These are phyloP conservation scores for Calonectria pteridis DNA, from an alignment of 2,329 filamentous ascomycete species.

Conservation along the genomic window DNA sequence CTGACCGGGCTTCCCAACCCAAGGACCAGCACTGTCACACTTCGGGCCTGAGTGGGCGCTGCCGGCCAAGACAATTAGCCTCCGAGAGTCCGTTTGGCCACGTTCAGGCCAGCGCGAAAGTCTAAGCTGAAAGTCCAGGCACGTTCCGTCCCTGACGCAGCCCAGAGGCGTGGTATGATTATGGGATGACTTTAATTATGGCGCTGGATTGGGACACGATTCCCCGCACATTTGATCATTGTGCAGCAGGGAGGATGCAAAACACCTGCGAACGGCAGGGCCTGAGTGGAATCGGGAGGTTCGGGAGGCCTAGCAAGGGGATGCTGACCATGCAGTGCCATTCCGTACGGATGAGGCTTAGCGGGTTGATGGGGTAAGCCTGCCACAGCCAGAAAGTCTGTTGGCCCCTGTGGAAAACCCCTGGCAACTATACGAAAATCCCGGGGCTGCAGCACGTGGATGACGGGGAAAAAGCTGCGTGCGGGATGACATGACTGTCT, in stretches of 20 bases:
- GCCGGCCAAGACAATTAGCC: background rate
- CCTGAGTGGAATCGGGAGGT: background rate
- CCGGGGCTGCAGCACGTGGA: background rate
- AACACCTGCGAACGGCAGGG: slow-evolving; percentile 1
- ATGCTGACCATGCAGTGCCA: slow-evolving; percentile 5
- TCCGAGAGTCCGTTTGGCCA: background rate
- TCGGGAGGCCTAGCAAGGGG: slow-evolving; percentile 6
- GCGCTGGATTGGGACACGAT: background rate
- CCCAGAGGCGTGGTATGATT: slow-evolving; percentile 4
- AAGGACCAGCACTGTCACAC: background rate
- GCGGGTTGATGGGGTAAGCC: background rate
- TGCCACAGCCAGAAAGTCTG: background rate
- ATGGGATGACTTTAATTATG: slow-evolving; percentile 14
- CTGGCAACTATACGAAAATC: slow-evolving; percentile 1
- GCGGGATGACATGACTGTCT: background rate
- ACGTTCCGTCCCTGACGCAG: background rate
- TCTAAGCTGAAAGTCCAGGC: background rate
- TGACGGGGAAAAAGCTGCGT: background rate
- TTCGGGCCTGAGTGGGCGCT: background rate
- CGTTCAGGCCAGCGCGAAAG: background rate
- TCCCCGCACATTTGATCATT: slow-evolving; percentile 1
- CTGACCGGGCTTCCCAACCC: background rate
- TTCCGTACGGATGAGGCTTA: background rate
- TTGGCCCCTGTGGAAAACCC: background rate
- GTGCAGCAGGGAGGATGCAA: background rate